Conservation (phyloP, 176 grass and related monocot genomes). For the Aegilops bicornis region DNA sequence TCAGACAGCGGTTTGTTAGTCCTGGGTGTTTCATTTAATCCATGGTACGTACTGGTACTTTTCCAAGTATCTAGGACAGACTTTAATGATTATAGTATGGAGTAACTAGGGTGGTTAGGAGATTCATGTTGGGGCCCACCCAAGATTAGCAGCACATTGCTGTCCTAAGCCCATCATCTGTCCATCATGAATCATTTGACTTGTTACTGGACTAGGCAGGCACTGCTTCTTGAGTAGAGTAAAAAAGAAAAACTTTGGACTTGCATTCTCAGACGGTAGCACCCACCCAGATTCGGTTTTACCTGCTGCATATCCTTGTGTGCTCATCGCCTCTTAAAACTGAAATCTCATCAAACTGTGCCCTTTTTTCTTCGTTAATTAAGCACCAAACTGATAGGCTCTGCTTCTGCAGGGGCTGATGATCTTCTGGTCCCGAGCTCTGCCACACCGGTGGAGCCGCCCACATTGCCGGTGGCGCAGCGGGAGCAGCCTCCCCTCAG, state of each 20-base stretch:
- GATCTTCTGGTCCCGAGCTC: background rate
- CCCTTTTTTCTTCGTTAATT: background rate
- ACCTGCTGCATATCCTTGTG: background rate
- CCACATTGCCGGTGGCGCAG: background rate
- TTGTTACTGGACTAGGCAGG: background rate
- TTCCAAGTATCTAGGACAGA: conserved; percentile 48
- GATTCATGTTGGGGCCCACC: conserved; percentile 32
- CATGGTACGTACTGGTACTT: conserved; percentile 19
- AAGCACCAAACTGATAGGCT: background rate
- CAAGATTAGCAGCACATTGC: conserved; percentile 28
- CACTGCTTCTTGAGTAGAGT: background rate
- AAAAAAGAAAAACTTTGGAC: conserved; percentile 23
- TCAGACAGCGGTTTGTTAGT: background rate
- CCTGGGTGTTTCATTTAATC: conserved; percentile 29
- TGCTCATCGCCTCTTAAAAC: background rate
- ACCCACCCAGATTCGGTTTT: background rate
- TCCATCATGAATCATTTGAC: conserved; percentile 33
- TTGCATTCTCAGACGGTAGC: conserved; percentile 7
- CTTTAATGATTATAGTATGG: conserved; percentile 27
- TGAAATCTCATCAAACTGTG: background rate
- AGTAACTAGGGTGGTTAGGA: conserved; percentile 14
- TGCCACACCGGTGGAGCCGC: background rate
- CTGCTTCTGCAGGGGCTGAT: conserved; percentile 16
- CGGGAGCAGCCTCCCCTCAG: conserved; percentile 22
- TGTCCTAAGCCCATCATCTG: conserved; percentile 40